Evolutionary conservation across 2,329 filamentous ascomycete species (phyloP).

Genomic region (Calonectria multiphialidica): DNA sequence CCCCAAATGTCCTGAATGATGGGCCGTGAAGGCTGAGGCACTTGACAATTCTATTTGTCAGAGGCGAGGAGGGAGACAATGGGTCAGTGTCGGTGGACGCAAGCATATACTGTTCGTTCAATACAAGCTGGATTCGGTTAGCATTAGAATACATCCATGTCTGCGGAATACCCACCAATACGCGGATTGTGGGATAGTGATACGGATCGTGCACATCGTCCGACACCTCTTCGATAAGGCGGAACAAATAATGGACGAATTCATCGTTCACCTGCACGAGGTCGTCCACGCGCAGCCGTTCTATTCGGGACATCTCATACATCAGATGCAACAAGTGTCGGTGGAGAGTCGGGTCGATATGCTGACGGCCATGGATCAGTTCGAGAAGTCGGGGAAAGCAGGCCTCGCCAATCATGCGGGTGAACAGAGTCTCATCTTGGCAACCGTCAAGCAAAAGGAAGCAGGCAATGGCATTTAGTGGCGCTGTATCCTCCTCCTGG

Average conservation of each 20-base stretch:
- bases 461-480: conserved; percentile 85
- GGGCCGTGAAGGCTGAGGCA: conserved; percentile 84
- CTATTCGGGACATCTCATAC: conserved; percentile 97
- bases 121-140: conserved; percentile 74
- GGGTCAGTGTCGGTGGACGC: conserved; percentile 66
- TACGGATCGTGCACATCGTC: conserved; percentile 93
- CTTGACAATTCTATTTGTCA: conserved; percentile 96
- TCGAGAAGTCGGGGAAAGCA: conserved; percentile 88
- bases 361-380: conserved; percentile 76
- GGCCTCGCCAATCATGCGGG: conserved; percentile 87
- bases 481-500: conserved; percentile 85
- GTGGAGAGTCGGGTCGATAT: conserved; percentile 79
- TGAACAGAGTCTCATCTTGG: conserved; percentile 81
- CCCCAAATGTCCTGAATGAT: conserved; percentile 92
- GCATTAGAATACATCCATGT: background rate
- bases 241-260: conserved; percentile 87
- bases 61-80: conserved; percentile 57
- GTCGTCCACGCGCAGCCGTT: conserved; percentile 82
- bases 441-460: conserved; percentile 91
- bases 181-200: conserved; percentile 94
- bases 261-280: conserved; percentile 81
- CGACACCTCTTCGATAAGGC: conserved; percentile 88
- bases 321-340: conserved; percentile 86
- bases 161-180: conserved; percentile 74
- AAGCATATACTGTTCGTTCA: conserved; percentile 99